Evolutionary conservation across 1,284 basidiomycete genomes (phyloP).

Genomic region (Ceratobasidium sp.): DNA sequence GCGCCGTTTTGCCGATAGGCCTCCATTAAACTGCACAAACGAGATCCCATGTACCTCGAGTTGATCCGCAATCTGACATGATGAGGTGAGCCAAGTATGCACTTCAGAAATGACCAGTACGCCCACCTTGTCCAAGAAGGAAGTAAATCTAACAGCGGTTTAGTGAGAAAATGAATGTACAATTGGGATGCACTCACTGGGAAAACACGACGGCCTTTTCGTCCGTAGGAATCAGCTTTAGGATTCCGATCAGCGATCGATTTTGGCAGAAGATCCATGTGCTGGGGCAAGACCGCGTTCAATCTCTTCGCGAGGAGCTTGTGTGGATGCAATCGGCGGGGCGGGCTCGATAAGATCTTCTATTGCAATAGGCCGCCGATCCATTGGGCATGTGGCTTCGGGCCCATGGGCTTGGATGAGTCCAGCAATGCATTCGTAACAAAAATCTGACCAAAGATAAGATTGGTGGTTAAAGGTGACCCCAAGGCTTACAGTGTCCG

Average conservation of each 20-base stretch:
- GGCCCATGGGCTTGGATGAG: conserved; percentile 11
- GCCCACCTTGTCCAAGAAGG: conserved; percentile 83
- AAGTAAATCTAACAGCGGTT: conserved; percentile 71
- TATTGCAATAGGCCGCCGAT: conserved; percentile 69
- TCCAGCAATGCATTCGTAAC: conserved; percentile 19
- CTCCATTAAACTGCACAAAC: conserved; percentile 81
- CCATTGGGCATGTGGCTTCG: conserved; percentile 49
- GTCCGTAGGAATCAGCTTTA: conserved; percentile 67
- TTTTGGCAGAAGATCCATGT: conserved; percentile 76
- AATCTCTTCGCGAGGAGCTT: conserved; percentile 54
- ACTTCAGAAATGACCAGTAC: conserved; percentile 40
- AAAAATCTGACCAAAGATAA: conserved; percentile 44
- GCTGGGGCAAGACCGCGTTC: conserved; percentile 53
- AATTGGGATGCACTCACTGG: conserved; percentile 41
- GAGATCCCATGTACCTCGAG: conserved; percentile 72
- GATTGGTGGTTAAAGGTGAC: conserved; percentile 28
- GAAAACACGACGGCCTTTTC: conserved; percentile 71
- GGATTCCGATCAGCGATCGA: conserved; percentile 77
- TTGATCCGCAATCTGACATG: conserved; percentile 68
- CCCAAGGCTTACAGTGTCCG: conserved; percentile 55
- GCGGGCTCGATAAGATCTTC: conserved; percentile 72
- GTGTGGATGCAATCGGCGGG: conserved; percentile 69
- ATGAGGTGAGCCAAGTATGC: conserved; percentile 8
- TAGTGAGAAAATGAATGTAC: background rate
- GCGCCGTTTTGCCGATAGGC: conserved; percentile 77